Conservation (phyloP, 495 filamentous ascomycete genomes). For the Hyaloscypha variabilis region DNA sequence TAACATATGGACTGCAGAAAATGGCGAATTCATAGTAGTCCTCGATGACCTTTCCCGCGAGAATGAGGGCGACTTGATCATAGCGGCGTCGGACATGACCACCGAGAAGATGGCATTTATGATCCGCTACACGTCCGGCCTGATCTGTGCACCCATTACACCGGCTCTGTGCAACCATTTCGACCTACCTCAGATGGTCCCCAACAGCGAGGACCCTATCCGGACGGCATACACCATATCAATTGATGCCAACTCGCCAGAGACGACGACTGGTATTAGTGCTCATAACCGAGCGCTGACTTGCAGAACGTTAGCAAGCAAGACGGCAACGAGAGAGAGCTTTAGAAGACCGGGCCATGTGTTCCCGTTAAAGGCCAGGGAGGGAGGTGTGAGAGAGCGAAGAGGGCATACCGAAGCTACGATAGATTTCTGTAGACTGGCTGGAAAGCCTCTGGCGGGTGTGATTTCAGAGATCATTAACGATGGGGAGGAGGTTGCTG, state of each 20-base stretch:
- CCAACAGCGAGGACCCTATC: conserved; percentile 78
- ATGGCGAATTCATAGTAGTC: conserved; percentile 93
- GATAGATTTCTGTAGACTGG: conserved; percentile 80
- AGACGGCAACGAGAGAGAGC: conserved; percentile 51
- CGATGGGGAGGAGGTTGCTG: conserved; percentile 65
- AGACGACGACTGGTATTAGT: conserved; percentile 86
- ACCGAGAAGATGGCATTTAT: conserved; percentile 93
- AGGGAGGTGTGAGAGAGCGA: conserved; percentile 79
- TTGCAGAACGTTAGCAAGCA: conserved; percentile 76
- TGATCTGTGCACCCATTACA: conserved; percentile 85
- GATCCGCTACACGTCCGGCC: conserved; percentile 85
- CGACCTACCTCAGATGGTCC: conserved; percentile 87
- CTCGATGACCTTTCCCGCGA: conserved; percentile 89
- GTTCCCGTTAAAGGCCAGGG: conserved; percentile 77
- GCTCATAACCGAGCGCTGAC: conserved; percentile 86
- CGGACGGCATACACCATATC: conserved; percentile 91
- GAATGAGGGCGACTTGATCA: conserved; percentile 98
- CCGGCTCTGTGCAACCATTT: conserved; percentile 66
- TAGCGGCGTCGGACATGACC: conserved; percentile 85
- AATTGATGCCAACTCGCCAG: conserved; percentile 72
- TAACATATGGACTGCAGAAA: conserved; percentile 49
- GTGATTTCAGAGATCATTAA: conserved; percentile 90
- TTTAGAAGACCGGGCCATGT: conserved; percentile 91
- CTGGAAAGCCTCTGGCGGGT: conserved; percentile 72
- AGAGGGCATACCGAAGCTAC: conserved; percentile 92